These are phyloP conservation scores for Nemania serpens DNA, from an alignment of 2,329 filamentous ascomycete species.

Conservation along the genomic window DNA sequence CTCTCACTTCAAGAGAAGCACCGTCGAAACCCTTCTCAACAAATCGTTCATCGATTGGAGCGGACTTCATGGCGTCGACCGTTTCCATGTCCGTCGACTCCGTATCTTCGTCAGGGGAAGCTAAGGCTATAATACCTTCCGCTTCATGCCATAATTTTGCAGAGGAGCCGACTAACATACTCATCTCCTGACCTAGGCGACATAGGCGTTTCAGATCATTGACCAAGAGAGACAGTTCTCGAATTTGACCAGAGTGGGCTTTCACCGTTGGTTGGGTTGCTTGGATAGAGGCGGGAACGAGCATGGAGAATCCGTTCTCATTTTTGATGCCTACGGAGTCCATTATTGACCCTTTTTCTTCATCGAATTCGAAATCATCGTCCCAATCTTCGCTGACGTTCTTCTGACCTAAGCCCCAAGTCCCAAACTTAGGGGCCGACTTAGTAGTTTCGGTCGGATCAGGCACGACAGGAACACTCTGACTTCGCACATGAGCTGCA, in stretches of 20 bases:
- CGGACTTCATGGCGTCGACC: slow-evolving; percentile 48
- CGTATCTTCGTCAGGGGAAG: slow-evolving; percentile 66
- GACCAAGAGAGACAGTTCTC: slow-evolving; percentile 79
- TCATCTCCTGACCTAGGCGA: slow-evolving; percentile 69
- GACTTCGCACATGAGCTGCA: slow-evolving; percentile 74
- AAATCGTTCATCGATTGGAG: slow-evolving; percentile 50
- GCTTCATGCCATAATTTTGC: slow-evolving; percentile 76
- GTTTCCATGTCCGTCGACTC: slow-evolving; percentile 43
- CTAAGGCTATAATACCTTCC: slow-evolving; percentile 85
- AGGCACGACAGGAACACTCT: slow-evolving; percentile 76
- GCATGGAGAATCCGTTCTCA: slow-evolving; percentile 56
- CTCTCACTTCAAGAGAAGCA: slow-evolving; percentile 48
- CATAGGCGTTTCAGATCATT: slow-evolving; percentile 82
- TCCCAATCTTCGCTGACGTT: slow-evolving; percentile 87
- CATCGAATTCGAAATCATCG: slow-evolving; percentile 80
- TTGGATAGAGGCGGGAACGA: slow-evolving; percentile 79
- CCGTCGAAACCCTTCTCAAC: slow-evolving; percentile 55
- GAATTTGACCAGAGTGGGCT: slow-evolving; percentile 81
- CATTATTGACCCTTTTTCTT: slow-evolving; percentile 45
- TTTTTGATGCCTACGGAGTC: slow-evolving; percentile 43
- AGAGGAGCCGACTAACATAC: slow-evolving; percentile 64
- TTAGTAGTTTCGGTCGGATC: slow-evolving; percentile 63
- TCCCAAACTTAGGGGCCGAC: slow-evolving; percentile 74
- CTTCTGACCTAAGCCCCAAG: slow-evolving; percentile 80
- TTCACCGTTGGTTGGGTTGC: slow-evolving; percentile 82